phyloP scores from a whole-genome alignment of 805 yeast species.

The Yamadazyma olivae region DNA sequence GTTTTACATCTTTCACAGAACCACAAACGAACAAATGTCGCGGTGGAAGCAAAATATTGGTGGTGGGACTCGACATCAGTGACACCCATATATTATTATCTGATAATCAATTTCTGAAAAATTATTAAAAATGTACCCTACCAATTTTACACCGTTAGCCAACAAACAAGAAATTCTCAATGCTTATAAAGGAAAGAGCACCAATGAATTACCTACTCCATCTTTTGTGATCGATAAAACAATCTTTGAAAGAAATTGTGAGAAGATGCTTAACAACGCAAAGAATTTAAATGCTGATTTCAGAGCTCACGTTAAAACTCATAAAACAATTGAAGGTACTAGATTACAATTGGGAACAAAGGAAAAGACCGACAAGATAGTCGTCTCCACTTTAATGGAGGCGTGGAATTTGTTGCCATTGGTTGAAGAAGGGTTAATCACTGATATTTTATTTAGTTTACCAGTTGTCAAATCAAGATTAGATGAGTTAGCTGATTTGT shows the following conservation, averaged over 20 bases:
- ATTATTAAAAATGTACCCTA: slow-evolving; percentile 12
- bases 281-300: slow-evolving; percentile 40
- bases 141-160: slow-evolving; percentile 14
- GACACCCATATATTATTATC: too few species aligned
- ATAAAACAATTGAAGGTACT: slow-evolving; percentile 63
- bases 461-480: slow-evolving; percentile 47
- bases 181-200: slow-evolving; percentile 37
- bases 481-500: slow-evolving; percentile 44
- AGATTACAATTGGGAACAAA: slow-evolving; percentile 44
- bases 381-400: slow-evolving; percentile 69
- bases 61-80: too few species aligned
- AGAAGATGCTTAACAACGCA: slow-evolving; percentile 48
- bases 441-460: slow-evolving; percentile 36
- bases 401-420: slow-evolving; percentile 51
- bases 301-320: slow-evolving; percentile 76
- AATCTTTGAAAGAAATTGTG: slow-evolving; percentile 43
- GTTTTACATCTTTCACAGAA: too few species aligned
- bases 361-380: slow-evolving; percentile 46
- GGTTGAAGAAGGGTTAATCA: slow-evolving; percentile 34
- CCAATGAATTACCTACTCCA: slow-evolving; percentile 58
- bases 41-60: too few species aligned
- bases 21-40: too few species aligned
- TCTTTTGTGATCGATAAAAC: slow-evolving; percentile 47
- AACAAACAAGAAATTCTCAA: slow-evolving; percentile 19
- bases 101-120: too few species aligned